Evolutionary conservation across 2,329 filamentous ascomycete species (phyloP).

Genomic region (Aspergillus persii): DNA sequence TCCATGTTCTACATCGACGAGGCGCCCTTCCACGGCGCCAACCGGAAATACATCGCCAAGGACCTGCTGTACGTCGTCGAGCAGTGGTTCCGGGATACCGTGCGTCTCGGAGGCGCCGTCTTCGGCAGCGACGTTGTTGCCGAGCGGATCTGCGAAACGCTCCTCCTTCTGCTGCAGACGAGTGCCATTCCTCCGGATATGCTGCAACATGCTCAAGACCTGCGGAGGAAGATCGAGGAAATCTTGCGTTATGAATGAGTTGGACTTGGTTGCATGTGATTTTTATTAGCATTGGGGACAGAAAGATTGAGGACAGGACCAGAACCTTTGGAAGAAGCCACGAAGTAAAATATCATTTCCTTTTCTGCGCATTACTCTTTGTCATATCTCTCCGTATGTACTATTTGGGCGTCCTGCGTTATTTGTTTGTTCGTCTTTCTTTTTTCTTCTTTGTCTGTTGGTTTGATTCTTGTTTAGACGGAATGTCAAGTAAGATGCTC

Average conservation of each 20-base stretch:
- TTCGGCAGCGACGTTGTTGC: conserved; percentile 63
- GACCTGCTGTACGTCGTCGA: conserved; percentile 62
- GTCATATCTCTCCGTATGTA: neutral
- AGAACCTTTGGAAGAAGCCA: neutral
- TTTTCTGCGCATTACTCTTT: neutral
- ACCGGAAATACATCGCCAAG: conserved; percentile 56
- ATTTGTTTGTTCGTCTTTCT: neutral
- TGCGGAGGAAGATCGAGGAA: conserved; percentile 42
- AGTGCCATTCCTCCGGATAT: conserved; percentile 41
- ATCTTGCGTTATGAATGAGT: conserved; percentile 32
- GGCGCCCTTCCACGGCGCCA: conserved; percentile 60
- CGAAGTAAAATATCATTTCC: neutral
- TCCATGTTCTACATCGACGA: conserved; percentile 66
- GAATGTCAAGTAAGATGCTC: neutral
- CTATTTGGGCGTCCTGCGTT: neutral
- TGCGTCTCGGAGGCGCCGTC: conserved; percentile 52
- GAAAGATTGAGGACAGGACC: neutral
- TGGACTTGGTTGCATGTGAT: neutral
- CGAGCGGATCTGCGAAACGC: conserved; percentile 44
- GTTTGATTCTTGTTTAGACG: neutral
- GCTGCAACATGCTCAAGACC: conserved; percentile 39
- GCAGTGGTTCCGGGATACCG: conserved; percentile 60
- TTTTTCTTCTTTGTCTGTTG: neutral
- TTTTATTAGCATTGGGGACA: neutral
- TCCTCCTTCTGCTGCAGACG: conserved; percentile 44